phyloP scores from a whole-genome alignment of 2,329 filamentous ascomycete species.

The Pseudocercospora musae region DNA sequence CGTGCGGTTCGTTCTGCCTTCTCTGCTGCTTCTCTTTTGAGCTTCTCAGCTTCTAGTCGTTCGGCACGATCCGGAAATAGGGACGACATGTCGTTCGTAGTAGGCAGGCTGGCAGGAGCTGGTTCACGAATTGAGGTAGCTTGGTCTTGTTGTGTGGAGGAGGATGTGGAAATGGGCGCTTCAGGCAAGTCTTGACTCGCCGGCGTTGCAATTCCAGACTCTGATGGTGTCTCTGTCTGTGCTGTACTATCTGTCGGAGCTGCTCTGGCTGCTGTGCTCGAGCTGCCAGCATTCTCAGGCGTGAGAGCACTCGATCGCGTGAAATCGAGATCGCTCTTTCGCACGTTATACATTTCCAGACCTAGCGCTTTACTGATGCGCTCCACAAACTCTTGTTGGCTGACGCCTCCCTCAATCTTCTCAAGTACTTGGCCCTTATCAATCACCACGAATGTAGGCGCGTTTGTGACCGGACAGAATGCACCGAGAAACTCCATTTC shows the following conservation, averaged over 20 bases:
- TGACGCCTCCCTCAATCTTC: slow-evolving; percentile 65
- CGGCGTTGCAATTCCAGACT: background rate
- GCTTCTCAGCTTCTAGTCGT: slow-evolving; percentile 41
- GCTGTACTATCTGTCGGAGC: background rate
- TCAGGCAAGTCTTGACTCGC: background rate
- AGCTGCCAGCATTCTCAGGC: background rate
- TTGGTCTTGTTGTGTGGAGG: background rate
- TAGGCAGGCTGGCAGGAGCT: background rate
- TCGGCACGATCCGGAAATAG: slow-evolving; percentile 53
- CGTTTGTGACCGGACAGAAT: slow-evolving; percentile 74
- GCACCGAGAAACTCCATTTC: slow-evolving; percentile 79
- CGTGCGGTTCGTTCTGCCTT: slow-evolving; percentile 44
- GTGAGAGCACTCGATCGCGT: background rate
- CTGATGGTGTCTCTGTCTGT: background rate
- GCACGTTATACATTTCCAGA: slow-evolving; percentile 31
- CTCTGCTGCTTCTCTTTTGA: slow-evolving; percentile 48
- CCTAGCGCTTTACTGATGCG: slow-evolving; percentile 47
- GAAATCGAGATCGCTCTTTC: slow-evolving; percentile 8
- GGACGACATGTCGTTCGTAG: slow-evolving; percentile 19
- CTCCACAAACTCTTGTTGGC: slow-evolving; percentile 61
- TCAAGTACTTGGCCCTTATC: slow-evolving; percentile 71
- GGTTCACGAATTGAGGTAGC: background rate
- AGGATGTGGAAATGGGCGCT: slow-evolving; percentile 1
- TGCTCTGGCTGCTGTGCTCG: background rate
- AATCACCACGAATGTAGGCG: slow-evolving; percentile 78